Base-by-base conservation (phyloP, 2,329 filamentous ascomycete species). In the Rutstroemia sp. region DNA sequence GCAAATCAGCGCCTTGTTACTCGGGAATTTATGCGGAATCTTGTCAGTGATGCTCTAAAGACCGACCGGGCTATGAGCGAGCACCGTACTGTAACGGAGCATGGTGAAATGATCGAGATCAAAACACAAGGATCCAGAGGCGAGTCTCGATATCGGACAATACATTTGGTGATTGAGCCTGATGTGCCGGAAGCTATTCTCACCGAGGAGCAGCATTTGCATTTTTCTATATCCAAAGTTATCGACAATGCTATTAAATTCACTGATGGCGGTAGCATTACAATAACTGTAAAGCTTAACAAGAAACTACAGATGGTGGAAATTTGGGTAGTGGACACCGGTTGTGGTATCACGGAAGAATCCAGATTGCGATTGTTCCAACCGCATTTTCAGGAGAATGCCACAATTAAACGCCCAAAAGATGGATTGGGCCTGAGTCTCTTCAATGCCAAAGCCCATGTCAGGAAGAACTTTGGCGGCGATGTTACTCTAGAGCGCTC, bases 381-480 rank as follows among this genome's bases (percentile, higher is more conserved):
- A 61, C 80, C 86, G 1, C 88, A 88, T 68, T 82, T 84, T 23
- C 78, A 84, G 58, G 81, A 87, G 69, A 84, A 89, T 67, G 78
- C 82, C 51, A 87, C 84, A 1, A 80, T 83, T 14, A 87, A 83
- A 6, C 76, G 86, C 45, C 78, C 80, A 59, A 84, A 80, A 65
- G 86, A 89, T 68, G 86, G 86, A 0, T 73, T 88, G 3, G 86
- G 86, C 0, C 73, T 89, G 6, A 85, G 86, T 27, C 72, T 89
- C 10, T 76, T 88, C 65, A 86, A 88, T n/a, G 86, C 85, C 0
- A 88, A 88, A 69, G 84, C 84, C 3, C 75, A 88, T 47, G 82
- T 85, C 5, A 76, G 85, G 54, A 86, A 84, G 66, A 78, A 65
- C 34, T 54, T 88, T 56, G 83, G 84, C 25, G 86, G 86, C 16